Conservation (phyloP, 73 alveolate species). For the Stentor roeselii region DNA sequence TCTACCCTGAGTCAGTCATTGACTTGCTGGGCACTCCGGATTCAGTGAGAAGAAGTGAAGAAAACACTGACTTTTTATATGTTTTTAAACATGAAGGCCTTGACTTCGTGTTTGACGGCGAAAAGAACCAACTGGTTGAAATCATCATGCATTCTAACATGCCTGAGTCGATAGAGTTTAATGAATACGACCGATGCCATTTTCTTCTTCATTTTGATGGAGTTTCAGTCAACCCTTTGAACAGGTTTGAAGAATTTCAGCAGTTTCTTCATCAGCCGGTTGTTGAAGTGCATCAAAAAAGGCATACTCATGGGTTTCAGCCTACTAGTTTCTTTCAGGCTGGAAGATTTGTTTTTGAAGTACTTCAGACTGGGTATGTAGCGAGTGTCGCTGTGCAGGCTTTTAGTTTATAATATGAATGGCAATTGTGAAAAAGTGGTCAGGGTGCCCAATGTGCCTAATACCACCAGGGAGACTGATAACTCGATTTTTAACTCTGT, state of each 20-base stretch:
- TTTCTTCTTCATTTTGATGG: neutral
- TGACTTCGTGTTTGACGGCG: constrained; percentile 28
- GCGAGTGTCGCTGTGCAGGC: neutral
- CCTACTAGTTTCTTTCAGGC: neutral
- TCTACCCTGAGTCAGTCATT: neutral
- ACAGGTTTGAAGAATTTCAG: neutral
- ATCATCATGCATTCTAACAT: constrained; percentile 15
- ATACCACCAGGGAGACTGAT: neutral
- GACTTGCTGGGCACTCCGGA: constrained; percentile 16
- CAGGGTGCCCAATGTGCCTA: constrained; percentile 3
- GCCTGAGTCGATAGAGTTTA: constrained; percentile 11
- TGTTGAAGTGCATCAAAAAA: neutral
- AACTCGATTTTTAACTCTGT: constrained; percentile 21
- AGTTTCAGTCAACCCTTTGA: neutral
- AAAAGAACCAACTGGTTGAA: neutral
- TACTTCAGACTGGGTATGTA: neutral
- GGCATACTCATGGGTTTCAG: constrained; percentile 23
- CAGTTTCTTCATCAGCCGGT: neutral
- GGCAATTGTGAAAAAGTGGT: constrained; percentile 6
- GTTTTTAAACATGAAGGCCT: constrained; percentile 36
- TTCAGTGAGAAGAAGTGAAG: neutral
- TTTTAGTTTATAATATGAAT: neutral
- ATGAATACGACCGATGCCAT: constrained; percentile 24
- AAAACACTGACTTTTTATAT: constrained; percentile 39
- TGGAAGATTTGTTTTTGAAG: constrained; percentile 21